phyloP scores from a whole-genome alignment of 371 early-diverging fungal genomes.

The Parasitella parasitica region DNA sequence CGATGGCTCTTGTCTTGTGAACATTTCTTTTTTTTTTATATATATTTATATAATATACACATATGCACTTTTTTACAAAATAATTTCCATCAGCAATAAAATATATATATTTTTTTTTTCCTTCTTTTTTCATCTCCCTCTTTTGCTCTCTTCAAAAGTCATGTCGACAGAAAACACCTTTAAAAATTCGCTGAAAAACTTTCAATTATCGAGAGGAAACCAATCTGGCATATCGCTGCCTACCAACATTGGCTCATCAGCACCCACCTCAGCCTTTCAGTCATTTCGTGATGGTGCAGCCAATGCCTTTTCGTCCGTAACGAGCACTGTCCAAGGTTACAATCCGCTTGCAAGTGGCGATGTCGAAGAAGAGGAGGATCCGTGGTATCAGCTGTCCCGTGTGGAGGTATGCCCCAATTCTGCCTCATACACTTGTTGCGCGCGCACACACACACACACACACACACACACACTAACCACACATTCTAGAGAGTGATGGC shows the following conservation, averaged over 20 bases:
- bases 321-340: slow-evolving; percentile 48
- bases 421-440: too few relatives aligned
- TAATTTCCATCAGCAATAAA: not conserved
- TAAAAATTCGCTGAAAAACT: slow-evolving; percentile 43
- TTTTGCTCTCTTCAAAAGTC: not conserved
- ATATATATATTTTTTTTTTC: not conserved
- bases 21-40: not conserved
- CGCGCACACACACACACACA: too few relatives aligned
- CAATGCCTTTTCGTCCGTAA: slow-evolving; percentile 41
- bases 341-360: slow-evolving; percentile 31
- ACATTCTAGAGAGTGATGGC: slow-evolving; percentile 44
- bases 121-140: not conserved
- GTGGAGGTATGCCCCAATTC: slow-evolving; percentile 48
- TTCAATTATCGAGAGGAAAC: slow-evolving; percentile 29
- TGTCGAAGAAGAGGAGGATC: slow-evolving; percentile 48
- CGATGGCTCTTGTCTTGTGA: not conserved
- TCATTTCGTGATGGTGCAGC: slow-evolving; percentile 39
- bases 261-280: slow-evolving; percentile 21
- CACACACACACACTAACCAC: too few relatives aligned
- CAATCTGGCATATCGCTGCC: slow-evolving; percentile 19
- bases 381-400: slow-evolving; percentile 54
- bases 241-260: slow-evolving; percentile 14
- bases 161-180: slow-evolving; percentile 41
- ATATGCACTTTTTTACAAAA: not conserved
- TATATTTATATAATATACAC: not conserved